These are phyloP conservation scores for Aspergillus nomiae DNA, from an alignment of 2,329 filamentous ascomycete genomes.

Conservation along the genomic window DNA sequence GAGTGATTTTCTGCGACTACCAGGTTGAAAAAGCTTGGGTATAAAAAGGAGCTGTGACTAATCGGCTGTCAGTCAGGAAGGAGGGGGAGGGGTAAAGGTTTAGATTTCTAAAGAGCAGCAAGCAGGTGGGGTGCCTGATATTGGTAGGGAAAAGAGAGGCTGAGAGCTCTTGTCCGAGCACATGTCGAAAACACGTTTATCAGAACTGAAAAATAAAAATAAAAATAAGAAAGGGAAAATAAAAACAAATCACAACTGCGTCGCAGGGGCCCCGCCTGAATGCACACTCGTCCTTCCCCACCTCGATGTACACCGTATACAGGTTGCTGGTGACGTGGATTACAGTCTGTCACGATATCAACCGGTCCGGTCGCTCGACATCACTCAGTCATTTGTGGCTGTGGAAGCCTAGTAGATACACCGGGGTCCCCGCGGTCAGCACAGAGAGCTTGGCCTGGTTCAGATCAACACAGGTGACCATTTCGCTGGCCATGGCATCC, in stretches of 20 bases:
- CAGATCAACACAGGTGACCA: constrained; percentile 17
- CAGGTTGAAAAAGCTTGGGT: constrained; percentile 2
- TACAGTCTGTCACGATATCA: constrained; percentile 30
- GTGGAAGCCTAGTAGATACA: constrained; percentile 30
- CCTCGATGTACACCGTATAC: constrained; percentile 22
- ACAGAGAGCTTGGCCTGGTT: constrained; percentile 14
- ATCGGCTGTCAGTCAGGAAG: constrained; percentile 8
- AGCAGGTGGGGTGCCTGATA: constrained; percentile 21
- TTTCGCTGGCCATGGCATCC: constrained; percentile 18
- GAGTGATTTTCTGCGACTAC: constrained; percentile 3
- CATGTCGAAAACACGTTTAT: constrained; percentile 29
- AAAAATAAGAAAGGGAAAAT: background rate
- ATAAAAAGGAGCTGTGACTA: background rate
- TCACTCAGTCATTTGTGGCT: constrained; percentile 27
- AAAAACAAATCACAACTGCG: constrained; percentile 5
- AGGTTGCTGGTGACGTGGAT: constrained; percentile 34
- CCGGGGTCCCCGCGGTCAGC: constrained; percentile 13
- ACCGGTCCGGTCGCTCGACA: constrained; percentile 28
- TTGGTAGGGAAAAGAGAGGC: constrained; percentile 19
- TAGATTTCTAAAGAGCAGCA: constrained; percentile 14
- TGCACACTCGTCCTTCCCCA: constrained; percentile 22
- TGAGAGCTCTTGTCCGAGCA: constrained; percentile 16
- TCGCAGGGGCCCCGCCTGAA: constrained; percentile 29
- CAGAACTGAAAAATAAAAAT: constrained; percentile 9
- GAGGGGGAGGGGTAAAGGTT: constrained; percentile 18